These are phyloP conservation scores for Ganoderma resinaceum DNA, from an alignment of 1,284 basidiomycete genomes.

Conservation along the genomic window DNA sequence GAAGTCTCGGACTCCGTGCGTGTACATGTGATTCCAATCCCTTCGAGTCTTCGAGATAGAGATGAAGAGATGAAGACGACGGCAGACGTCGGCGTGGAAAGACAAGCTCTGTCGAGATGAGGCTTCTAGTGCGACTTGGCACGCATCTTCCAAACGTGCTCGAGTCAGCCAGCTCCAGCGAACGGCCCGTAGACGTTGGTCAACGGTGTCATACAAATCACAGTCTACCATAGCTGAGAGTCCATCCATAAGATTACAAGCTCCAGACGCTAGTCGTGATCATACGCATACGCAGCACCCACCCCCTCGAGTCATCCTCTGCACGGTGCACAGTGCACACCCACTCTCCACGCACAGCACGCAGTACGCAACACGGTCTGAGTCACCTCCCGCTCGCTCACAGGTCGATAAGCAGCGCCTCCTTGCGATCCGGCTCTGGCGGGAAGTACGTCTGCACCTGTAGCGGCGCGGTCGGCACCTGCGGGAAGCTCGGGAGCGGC, in stretches of 20 bases:
- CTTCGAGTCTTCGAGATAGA: background rate
- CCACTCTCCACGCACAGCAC: background rate
- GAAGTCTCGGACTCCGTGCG: background rate
- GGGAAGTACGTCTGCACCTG: conserved; percentile 60
- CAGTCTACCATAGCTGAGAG: conserved; percentile 22
- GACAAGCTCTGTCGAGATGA: background rate
- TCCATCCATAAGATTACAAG: conserved; percentile 10
- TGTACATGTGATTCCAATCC: background rate
- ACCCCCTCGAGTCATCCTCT: background rate
- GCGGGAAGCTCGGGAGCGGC: conserved; percentile 70
- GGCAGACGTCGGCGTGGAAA: background rate
- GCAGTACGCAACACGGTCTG: background rate
- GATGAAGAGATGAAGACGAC: background rate
- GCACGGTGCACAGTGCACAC: background rate
- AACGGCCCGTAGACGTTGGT: background rate
- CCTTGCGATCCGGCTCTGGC: conserved; percentile 77
- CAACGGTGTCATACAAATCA: conserved; percentile 21
- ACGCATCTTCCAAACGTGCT: background rate
- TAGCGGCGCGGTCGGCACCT: conserved; percentile 70
- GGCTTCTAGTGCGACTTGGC: background rate
- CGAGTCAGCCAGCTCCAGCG: background rate
- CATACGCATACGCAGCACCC: background rate
- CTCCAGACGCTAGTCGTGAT: background rate
- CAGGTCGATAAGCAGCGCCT: conserved; percentile 84
- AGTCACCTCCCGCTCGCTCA: conserved; percentile 35